Conservation (phyloP, 768 basidiomycete species). For the Lentinula aciculospora region DNA sequence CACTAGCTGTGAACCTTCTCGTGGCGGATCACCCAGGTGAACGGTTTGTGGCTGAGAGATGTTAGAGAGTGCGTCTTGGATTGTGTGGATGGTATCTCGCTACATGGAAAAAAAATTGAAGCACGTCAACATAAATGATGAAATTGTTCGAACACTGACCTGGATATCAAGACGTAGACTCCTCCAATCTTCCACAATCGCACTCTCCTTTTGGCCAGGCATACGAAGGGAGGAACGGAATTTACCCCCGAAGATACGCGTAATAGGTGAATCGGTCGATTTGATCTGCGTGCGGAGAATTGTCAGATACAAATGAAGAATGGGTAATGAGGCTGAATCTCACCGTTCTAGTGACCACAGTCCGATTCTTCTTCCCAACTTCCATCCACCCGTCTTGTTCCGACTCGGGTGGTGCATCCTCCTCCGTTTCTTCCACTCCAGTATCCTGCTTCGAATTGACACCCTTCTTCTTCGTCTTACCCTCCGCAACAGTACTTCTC, state of each 20-base stretch:
- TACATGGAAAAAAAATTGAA: slow-evolving; percentile 20
- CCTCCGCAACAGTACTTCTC: not conserved
- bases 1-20: slow-evolving; percentile 60
- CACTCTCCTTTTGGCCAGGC: slow-evolving; percentile 80
- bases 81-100: slow-evolving; percentile 68
- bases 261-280: slow-evolving; percentile 80
- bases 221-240: slow-evolving; percentile 80
- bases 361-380: slow-evolving; percentile 85
- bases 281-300: slow-evolving; percentile 46
- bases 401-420: slow-evolving; percentile 38
- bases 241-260: slow-evolving; percentile 90
- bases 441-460: not conserved
- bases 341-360: slow-evolving; percentile 75
- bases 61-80: slow-evolving; percentile 77
- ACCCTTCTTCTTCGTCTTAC: not conserved
- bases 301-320: not conserved
- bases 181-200: slow-evolving; percentile 89
- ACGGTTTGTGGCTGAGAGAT: slow-evolving; percentile 79
- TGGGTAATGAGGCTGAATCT: slow-evolving; percentile 16
- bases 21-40: slow-evolving; percentile 54
- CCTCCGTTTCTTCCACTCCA: slow-evolving; percentile 21
- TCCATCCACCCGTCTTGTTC: slow-evolving; percentile 84
- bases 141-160: slow-evolving; percentile 36
- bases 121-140: no score
- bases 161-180: slow-evolving; percentile 87